Evolutionary conservation across 2,329 filamentous ascomycete genomes (phyloP).

Genomic region (Pestalotiopsis fici): DNA sequence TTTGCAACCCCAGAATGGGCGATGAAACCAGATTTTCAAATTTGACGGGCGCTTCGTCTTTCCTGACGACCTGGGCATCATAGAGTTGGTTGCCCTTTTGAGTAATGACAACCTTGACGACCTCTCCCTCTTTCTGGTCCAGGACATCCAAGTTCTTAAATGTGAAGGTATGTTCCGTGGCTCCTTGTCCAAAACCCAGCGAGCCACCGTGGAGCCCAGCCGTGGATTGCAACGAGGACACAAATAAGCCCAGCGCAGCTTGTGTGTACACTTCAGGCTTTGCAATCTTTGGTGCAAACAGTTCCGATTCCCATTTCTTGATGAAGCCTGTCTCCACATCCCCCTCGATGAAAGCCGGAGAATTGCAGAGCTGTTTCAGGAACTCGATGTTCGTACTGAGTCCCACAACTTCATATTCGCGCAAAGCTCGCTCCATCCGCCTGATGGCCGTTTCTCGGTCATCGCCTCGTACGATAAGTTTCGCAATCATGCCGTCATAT

Average conservation of each 20-base stretch:
- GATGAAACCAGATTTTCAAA: slow-evolving; percentile 49
- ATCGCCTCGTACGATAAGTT: slow-evolving; percentile 86
- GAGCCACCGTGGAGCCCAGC: slow-evolving; percentile 46
- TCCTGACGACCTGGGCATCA: slow-evolving; percentile 45
- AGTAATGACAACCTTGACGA: slow-evolving; percentile 54
- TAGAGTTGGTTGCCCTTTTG: slow-evolving; percentile 50
- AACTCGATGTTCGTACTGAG: slow-evolving; percentile 97
- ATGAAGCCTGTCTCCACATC: slow-evolving; percentile 97
- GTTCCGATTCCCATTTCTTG: slow-evolving; percentile 77
- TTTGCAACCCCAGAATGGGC: slow-evolving; percentile 26
- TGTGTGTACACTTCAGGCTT: slow-evolving; percentile 80
- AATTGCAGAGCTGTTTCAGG: slow-evolving; percentile 82
- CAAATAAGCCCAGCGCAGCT: slow-evolving; percentile 76
- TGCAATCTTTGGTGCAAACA: slow-evolving; percentile 68
- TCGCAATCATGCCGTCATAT: slow-evolving; percentile 99
- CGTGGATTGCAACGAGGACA: slow-evolving; percentile 37
- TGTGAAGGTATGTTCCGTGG: slow-evolving; percentile 46
- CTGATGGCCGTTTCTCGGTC: slow-evolving; percentile 80
- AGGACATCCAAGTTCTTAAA: slow-evolving; percentile 63
- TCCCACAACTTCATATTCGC: slow-evolving; percentile 89
- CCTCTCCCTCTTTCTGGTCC: slow-evolving; percentile 63
- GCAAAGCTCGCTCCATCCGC: slow-evolving; percentile 77
- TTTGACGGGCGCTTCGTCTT: slow-evolving; percentile 37
- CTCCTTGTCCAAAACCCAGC: slow-evolving; percentile 55
- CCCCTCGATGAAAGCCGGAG: slow-evolving; percentile 79